phyloP scores from a whole-genome alignment of 75 land plant genomes.

The Adiantum capillusveneris region DNA sequence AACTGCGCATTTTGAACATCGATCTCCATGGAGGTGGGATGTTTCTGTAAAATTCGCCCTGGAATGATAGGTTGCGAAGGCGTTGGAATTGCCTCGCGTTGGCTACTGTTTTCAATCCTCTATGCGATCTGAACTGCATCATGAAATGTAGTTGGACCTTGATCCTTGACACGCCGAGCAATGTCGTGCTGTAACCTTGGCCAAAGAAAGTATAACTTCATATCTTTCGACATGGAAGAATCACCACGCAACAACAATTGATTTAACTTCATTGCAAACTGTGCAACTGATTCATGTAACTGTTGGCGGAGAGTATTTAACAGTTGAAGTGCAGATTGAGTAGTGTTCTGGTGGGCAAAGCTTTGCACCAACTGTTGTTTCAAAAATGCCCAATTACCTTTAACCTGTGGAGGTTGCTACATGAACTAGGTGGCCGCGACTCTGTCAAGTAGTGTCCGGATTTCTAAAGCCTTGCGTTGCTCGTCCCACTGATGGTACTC shows the following conservation, averaged over 20 bases:
- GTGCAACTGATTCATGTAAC: neutral
- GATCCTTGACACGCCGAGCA: neutral
- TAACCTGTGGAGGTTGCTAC: too few relatives aligned
- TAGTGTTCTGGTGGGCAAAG: neutral
- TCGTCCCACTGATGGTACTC: neutral
- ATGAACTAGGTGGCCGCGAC: too few relatives aligned
- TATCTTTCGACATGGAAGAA: neutral
- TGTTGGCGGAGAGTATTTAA: neutral
- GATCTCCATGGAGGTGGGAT: slow-evolving; percentile 1
- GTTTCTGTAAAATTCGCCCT: neutral
- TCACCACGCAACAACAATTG: too few relatives aligned
- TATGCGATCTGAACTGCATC: too few relatives aligned
- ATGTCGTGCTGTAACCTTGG: too few relatives aligned
- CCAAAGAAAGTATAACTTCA: too few relatives aligned
- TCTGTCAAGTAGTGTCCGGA: neutral
- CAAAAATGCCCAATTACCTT: neutral
- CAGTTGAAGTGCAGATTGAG: neutral
- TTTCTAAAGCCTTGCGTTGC: neutral
- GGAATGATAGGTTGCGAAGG: neutral
- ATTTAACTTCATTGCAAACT: too few relatives aligned
- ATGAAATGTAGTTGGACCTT: slow-evolving; percentile 7
- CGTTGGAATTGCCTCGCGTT: neutral
- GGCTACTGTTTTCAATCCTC: neutral
- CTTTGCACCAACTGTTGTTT: neutral
- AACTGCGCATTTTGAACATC: slow-evolving; percentile 3